Evolutionary conservation across 345 rosid genomes (phyloP).

Genomic region (Geranium brycei): DNA sequence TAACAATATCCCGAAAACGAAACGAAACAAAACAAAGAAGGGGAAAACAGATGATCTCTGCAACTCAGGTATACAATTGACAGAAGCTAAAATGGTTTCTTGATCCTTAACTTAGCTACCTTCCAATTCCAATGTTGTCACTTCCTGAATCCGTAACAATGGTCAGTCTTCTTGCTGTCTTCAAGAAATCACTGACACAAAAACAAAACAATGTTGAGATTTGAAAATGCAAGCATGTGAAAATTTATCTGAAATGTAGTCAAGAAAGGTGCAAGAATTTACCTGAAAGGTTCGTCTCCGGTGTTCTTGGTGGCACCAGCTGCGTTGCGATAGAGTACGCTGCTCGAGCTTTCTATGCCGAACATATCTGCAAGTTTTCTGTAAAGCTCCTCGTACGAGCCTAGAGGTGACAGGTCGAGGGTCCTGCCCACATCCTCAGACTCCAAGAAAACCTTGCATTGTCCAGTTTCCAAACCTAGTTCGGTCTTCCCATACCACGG

Average conservation of each 20-base stretch:
- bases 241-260: not conserved
- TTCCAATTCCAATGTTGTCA: constrained; percentile 27
- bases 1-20: not conserved
- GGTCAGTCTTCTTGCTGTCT: constrained; percentile 69
- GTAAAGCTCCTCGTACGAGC: constrained; percentile 68
- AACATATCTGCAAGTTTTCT: constrained; percentile 61
- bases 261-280: not conserved
- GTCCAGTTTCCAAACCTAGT: constrained; percentile 41
- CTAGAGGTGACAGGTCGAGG: constrained; percentile 53
- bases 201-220: not conserved
- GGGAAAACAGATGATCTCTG: no score
- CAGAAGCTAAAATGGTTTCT: not conserved
- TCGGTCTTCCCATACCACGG: constrained; percentile 29
- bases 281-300: constrained; percentile 86
- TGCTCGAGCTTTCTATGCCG: constrained; percentile 48
- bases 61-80: not conserved
- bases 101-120: constrained; percentile 13
- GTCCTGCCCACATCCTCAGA: constrained; percentile 79
- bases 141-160: constrained; percentile 55
- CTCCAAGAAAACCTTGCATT: constrained; percentile 83
- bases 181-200: constrained; percentile 63
- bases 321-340: constrained; percentile 53
- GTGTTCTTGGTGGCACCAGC: constrained; percentile 50
- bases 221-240: no score
- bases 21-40: not conserved